Percentiles rank a stretch among this genome's conserved stretches.
These are phyloP conservation scores for Penicillium vulpinum DNA, from an alignment of 2,329 filamentous ascomycete genomes.

Conservation along the genomic window DNA sequence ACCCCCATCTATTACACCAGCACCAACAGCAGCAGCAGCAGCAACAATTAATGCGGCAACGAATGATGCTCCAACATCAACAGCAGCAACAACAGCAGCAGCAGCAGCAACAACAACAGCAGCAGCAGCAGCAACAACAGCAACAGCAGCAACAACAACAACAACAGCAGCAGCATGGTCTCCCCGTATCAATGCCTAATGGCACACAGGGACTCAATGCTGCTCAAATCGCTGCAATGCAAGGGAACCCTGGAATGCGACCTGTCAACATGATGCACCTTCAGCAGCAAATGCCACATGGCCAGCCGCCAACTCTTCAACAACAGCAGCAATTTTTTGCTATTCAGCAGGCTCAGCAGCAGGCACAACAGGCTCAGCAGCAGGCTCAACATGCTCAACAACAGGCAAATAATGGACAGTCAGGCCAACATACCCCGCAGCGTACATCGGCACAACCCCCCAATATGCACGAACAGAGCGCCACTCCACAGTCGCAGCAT, in stretches of 20 bases:
- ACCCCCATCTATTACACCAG: constrained; percentile 50
- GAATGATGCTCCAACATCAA: constrained; percentile 27
- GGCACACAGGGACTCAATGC: constrained; percentile 43
- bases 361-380: constrained; percentile 32
- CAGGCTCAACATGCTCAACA: constrained; percentile 27
- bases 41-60: constrained; percentile 30
- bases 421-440: constrained; percentile 39
- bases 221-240: constrained; percentile 47
- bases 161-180: constrained; percentile 37
- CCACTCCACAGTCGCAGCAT: constrained; percentile 47
- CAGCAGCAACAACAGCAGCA: constrained; percentile 35
- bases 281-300: constrained; percentile 44
- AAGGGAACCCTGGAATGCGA: constrained; percentile 43
- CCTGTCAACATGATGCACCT: constrained; percentile 43
- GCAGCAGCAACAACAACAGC: constrained; percentile 37
- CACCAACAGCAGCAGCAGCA: constrained; percentile 40
- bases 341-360: constrained; percentile 40
- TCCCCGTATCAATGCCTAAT: constrained; percentile 44
- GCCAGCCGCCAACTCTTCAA: constrained; percentile 45
- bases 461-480: constrained; percentile 45
- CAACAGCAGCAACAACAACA: constrained; percentile 35
- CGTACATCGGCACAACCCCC: constrained; percentile 44
- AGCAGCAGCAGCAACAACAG: constrained; percentile 37
- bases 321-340: constrained; percentile 45
- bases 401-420: constrained; percentile 24